Evolutionary conservation across 2,329 filamentous ascomycete species (phyloP).

Genomic region (Podosphaera fusca): DNA sequence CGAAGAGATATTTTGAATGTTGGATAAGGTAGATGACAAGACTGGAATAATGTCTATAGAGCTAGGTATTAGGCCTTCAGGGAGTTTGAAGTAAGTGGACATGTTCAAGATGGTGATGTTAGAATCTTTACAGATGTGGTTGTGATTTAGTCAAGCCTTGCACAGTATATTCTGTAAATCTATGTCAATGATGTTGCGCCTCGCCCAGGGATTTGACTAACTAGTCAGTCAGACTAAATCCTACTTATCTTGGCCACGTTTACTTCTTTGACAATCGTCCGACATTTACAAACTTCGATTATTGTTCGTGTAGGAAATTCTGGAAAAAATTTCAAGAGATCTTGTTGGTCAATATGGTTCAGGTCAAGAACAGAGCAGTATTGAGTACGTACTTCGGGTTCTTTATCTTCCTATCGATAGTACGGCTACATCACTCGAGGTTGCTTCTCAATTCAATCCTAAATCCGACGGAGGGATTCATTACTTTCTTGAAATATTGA

Average conservation of each 20-base stretch:
- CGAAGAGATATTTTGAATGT: conserved; percentile 33
- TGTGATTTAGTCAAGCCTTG: not conserved
- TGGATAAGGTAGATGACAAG: conserved; percentile 54
- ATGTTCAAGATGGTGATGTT: conserved; percentile 1
- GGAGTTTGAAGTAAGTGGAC: conserved; percentile 17
- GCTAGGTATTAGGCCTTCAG: conserved; percentile 51
- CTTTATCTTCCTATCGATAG: not conserved
- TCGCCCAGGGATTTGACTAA: not conserved
- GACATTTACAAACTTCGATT: not conserved
- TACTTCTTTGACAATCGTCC: not conserved
- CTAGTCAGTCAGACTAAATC: not conserved
- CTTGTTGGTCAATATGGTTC: conserved; percentile 27
- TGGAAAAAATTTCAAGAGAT: not conserved
- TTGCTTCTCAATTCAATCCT: no score
- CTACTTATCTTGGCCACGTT: not conserved
- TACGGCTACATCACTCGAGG: not conserved
- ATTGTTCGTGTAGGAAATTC: not conserved
- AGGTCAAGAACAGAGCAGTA: conserved; percentile 46
- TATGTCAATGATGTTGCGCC: conserved; percentile 1
- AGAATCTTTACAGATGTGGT: conserved; percentile 3
- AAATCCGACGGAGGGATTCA: not conserved
- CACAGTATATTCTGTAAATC: not conserved
- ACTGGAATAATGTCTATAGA: conserved; percentile 70
- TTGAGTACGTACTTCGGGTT: conserved; percentile 27
- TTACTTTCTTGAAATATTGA: not conserved